These are phyloP conservation scores for Neoascochyta sp. DNA, from an alignment of 2,329 filamentous ascomycete species.

Conservation along the genomic window DNA sequence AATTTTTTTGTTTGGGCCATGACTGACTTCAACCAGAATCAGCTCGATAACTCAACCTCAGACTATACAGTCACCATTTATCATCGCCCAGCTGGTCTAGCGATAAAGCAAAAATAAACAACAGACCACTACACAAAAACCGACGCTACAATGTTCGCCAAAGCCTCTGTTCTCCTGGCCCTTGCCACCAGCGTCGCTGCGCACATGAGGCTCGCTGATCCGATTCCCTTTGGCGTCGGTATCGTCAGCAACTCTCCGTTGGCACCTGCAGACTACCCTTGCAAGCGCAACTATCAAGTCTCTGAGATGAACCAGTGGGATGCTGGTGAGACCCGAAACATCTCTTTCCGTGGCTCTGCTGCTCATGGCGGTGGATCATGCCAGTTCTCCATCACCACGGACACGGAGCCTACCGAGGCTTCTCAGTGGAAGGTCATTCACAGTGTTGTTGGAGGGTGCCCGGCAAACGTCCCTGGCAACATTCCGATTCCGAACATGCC, in stretches of 20 bases:
- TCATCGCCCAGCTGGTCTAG: constrained; percentile 42
- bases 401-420: constrained; percentile 57
- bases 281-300: constrained; percentile 60
- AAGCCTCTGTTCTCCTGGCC: constrained; percentile 50
- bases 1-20: too few species aligned
- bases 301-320: constrained; percentile 58
- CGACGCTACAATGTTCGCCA: constrained; percentile 48
- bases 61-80: constrained; percentile 9
- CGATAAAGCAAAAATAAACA: constrained; percentile 26
- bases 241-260: constrained; percentile 64
- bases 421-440: constrained; percentile 86
- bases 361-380: constrained; percentile 90
- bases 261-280: constrained; percentile 66
- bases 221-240: constrained; percentile 56
- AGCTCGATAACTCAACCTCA: constrained; percentile 5
- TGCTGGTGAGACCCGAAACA: constrained; percentile 49
- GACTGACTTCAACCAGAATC: constrained; percentile 5
- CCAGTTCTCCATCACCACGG: constrained; percentile 81
- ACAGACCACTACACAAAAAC: constrained; percentile 18
- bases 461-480: constrained; percentile 53
- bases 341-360: constrained; percentile 48
- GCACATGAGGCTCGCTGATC: constrained; percentile 71
- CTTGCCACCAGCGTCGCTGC: constrained; percentile 61
- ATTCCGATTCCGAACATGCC: constrained; percentile 22
- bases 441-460: constrained; percentile 82